Evolutionary conservation across 106 monocot genomes (phyloP).

Genomic region (Amphibolis antarctica): DNA sequence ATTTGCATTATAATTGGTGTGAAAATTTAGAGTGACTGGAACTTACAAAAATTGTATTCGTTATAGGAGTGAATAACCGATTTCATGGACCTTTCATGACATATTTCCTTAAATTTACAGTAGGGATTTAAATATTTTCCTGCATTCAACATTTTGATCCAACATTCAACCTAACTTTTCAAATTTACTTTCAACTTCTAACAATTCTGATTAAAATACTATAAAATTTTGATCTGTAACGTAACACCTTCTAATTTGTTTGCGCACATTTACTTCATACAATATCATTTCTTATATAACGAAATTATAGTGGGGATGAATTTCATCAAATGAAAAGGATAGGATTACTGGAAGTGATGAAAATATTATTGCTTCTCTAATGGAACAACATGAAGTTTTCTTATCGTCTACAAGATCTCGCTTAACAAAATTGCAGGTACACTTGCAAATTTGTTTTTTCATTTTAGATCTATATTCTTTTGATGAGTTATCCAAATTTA

Average conservation of each 20-base stretch:
- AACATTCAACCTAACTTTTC: too few relatives aligned
- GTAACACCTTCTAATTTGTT: not conserved
- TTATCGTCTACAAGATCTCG: slow-evolving; percentile 57
- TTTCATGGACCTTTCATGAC: too few relatives aligned
- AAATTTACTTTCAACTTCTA: too few relatives aligned
- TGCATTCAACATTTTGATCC: too few relatives aligned
- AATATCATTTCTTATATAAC: not conserved
- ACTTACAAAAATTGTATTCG: too few relatives aligned
- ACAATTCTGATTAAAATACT: too few relatives aligned
- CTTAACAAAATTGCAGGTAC: slow-evolving; percentile 84
- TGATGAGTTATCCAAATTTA: not conserved
- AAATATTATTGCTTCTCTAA: slow-evolving; percentile 59
- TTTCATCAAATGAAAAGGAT: slow-evolving; percentile 28
- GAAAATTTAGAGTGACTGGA: too few relatives aligned
- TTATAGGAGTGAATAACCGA: too few relatives aligned
- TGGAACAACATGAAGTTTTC: slow-evolving; percentile 71
- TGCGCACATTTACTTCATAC: not conserved
- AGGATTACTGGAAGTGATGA: slow-evolving; percentile 52
- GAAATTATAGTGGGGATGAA: slow-evolving; percentile 22
- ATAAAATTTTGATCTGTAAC: not conserved
- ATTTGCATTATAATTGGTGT: too few relatives aligned
- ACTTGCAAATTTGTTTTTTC: not conserved
- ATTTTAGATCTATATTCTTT: not conserved
- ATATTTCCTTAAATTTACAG: too few relatives aligned
- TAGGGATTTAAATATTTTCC: too few relatives aligned